A percentile compares a stretch with the other conserved stretches of the same genome.
These are phyloP conservation scores for Trichoderma sp. DNA, from an alignment of 2,329 filamentous ascomycete species.

Conservation along the genomic window DNA sequence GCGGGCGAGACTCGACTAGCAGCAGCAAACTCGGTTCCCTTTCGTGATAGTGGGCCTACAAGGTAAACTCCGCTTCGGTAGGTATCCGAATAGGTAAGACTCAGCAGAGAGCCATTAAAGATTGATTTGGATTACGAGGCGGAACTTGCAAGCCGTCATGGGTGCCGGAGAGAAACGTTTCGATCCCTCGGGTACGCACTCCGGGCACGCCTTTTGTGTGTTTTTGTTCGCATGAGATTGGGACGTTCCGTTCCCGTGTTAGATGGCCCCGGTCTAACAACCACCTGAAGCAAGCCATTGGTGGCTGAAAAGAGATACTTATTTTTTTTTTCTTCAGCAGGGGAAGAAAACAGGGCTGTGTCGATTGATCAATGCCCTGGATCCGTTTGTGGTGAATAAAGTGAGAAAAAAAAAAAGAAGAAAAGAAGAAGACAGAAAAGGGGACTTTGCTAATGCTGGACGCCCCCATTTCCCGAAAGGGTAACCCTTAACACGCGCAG, in stretches of 20 bases:
- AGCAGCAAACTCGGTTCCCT: not conserved
- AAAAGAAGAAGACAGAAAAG: not conserved
- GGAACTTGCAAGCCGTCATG: not conserved
- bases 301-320: not conserved
- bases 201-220: not conserved
- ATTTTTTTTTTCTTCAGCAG: not conserved
- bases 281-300: not conserved
- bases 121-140: not conserved
- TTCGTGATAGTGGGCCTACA: constrained; percentile 19
- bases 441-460: not conserved
- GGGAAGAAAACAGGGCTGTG: not conserved
- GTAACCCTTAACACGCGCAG: not conserved
- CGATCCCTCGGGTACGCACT: not conserved
- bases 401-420: not conserved
- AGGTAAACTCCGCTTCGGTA: constrained; percentile 1
- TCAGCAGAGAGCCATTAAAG: not conserved
- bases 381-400: not conserved
- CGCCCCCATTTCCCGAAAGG: constrained; percentile 1
- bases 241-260: not conserved
- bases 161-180: not conserved
- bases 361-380: not conserved
- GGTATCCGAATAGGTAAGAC: constrained; percentile 3
- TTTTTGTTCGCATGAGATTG: not conserved
- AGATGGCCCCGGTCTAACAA: not conserved
- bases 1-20: not conserved